Percentiles rank a stretch among this genome's conserved stretches.
These are phyloP conservation scores for Penicillium sp. DNA, from an alignment of 2,329 filamentous ascomycete species.

Conservation along the genomic window DNA sequence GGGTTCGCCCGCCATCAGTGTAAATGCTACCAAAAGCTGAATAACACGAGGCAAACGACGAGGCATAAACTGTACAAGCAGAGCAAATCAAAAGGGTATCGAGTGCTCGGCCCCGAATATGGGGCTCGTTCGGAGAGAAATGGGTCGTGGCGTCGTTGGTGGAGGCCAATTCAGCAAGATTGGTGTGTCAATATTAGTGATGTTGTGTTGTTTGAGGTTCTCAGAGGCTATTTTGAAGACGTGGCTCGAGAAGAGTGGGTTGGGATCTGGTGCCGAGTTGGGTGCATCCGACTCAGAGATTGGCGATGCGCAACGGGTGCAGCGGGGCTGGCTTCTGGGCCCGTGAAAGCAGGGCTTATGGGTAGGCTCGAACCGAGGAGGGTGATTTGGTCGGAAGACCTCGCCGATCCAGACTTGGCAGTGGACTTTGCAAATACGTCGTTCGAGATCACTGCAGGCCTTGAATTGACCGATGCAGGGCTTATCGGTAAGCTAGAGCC, in stretches of 20 bases:
- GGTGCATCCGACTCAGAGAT: background rate
- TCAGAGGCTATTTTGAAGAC: background rate
- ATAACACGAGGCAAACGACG: conserved; percentile 25
- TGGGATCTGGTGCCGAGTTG: background rate
- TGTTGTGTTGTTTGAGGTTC: background rate
- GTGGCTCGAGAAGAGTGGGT: background rate
- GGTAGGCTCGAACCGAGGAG: background rate
- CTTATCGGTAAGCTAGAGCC: background rate
- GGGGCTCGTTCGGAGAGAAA: conserved; percentile 22
- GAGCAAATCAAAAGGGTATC: conserved; percentile 33
- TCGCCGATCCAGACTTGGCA: background rate
- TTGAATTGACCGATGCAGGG: background rate
- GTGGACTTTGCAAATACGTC: background rate
- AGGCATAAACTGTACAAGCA: conserved; percentile 27
- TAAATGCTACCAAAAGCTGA: conserved; percentile 19
- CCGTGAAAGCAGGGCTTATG: conserved; percentile 5
- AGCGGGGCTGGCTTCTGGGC: background rate
- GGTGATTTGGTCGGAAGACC: background rate
- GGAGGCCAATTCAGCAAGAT: conserved; percentile 11
- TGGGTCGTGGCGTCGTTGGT: conserved; percentile 14
- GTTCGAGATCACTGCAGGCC: background rate
- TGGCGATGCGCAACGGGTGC: background rate
- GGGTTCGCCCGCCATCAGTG: conserved; percentile 24
- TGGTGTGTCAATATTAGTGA: conserved; percentile 7
- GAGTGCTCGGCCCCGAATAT: conserved; percentile 21